Conservation (phyloP, 306 rosid genomes). For the Inga oerstediana region DNA sequence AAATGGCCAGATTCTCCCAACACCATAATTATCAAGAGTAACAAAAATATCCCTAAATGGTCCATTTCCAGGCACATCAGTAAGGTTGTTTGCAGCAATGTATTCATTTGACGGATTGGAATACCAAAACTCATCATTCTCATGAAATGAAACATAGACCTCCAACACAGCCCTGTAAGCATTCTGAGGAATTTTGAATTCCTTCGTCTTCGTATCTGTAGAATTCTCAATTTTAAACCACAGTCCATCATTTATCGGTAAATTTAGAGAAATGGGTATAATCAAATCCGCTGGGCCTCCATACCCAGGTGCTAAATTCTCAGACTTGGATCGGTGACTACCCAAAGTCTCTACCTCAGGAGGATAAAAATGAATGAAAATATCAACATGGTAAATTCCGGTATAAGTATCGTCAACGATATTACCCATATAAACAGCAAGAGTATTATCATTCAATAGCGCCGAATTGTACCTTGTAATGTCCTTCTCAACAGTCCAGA, state of each 20-base stretch:
- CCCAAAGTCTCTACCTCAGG: slow-evolving; percentile 25
- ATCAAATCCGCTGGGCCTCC: slow-evolving; percentile 75
- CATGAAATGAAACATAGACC: slow-evolving; percentile 91
- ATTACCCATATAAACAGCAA: slow-evolving; percentile 80
- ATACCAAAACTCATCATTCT: slow-evolving; percentile 92
- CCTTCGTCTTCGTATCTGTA: slow-evolving; percentile 46
- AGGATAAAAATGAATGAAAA: slow-evolving; percentile 47
- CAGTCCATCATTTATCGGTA: slow-evolving; percentile 75
- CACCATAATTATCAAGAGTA: slow-evolving; percentile 57
- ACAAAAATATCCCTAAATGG: slow-evolving; percentile 85
- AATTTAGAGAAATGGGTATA: slow-evolving; percentile 70
- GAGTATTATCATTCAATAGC: slow-evolving; percentile 57
- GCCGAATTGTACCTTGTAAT: slow-evolving; percentile 78
- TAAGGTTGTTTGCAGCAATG: slow-evolving; percentile 59
- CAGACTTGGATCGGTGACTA: slow-evolving; percentile 15
- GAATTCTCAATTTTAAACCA: slow-evolving; percentile 77
- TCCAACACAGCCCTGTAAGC: slow-evolving; percentile 85
- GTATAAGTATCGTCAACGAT: slow-evolving; percentile 63
- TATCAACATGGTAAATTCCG: slow-evolving; percentile 33
- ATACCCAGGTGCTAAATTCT: slow-evolving; percentile 29
- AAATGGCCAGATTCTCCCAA: slow-evolving; percentile 84
- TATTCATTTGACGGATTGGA: slow-evolving; percentile 68
- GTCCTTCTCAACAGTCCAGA: slow-evolving; percentile 88
- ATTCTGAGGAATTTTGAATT: slow-evolving; percentile 69
- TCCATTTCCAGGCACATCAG: slow-evolving; percentile 65